These are phyloP conservation scores for Kuraishia capsulata DNA, from an alignment of 805 yeast genomes.

Conservation along the genomic window DNA sequence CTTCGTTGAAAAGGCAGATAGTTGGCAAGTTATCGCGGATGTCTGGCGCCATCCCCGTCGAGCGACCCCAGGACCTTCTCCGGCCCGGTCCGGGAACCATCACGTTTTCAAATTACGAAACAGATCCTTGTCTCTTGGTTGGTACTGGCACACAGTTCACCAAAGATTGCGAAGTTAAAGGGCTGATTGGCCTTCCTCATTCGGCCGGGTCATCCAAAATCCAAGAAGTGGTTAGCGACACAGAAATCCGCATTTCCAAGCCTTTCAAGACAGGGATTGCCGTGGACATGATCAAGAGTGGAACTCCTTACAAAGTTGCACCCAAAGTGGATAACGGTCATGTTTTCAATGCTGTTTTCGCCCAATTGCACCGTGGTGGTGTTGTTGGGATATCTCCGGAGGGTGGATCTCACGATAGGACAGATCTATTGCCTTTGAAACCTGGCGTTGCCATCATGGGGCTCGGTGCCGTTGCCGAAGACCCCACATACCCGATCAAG, in stretches of 20 bases:
- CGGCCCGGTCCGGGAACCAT: conserved; percentile 52
- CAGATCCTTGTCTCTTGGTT: conserved; percentile 44
- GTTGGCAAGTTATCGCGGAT: conserved; percentile 70
- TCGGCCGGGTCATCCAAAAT: conserved; percentile 71
- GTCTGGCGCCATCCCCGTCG: conserved; percentile 83
- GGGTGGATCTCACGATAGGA: conserved; percentile 97
- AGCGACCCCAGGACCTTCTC: conserved; percentile 82
- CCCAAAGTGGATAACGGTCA: conserved; percentile 73
- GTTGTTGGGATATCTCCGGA: conserved; percentile 94
- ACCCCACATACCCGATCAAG: conserved; percentile 63
- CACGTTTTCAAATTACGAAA: conserved; percentile 31
- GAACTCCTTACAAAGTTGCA: conserved; percentile 59
- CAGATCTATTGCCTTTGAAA: conserved; percentile 83
- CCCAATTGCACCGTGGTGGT: conserved; percentile 59
- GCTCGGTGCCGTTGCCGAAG: conserved; percentile 74
- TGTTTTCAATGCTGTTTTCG: conserved; percentile 76
- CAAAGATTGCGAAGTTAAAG: conserved; percentile 50
- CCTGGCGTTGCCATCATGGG: conserved; percentile 99
- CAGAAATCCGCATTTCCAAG: conserved; percentile 54
- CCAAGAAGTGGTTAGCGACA: conserved; percentile 59
- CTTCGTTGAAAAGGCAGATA: conserved; percentile 54
- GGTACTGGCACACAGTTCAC: conserved; percentile 68
- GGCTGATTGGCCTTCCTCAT: conserved; percentile 71
- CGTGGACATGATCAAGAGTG: conserved; percentile 33
- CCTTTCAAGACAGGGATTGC: conserved; percentile 55